Evolutionary conservation across 768 basidiomycete genomes (phyloP), one percentile per base, ranked within the genome.

Genomic region (Rhodotorula babjevae): DNA sequence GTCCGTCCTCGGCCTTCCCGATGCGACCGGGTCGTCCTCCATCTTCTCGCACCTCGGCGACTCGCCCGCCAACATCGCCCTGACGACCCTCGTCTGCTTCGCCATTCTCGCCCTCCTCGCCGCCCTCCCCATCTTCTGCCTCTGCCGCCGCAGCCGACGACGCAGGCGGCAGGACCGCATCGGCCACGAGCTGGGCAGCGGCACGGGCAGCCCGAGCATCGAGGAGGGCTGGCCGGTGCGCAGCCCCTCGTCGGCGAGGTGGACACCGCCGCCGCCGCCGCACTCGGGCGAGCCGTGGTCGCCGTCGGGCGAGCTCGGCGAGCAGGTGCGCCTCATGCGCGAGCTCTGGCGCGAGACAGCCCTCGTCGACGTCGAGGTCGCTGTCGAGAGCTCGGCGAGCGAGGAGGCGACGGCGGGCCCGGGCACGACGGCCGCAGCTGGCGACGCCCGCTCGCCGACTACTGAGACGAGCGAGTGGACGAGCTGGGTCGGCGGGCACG

Each of bases 11-110:
- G 15, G 36, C 52, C 12, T 36, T 36, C 53, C n/a, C n/a, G n/a
- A 55, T 0, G n/a, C 53, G 27, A 29, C 53, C 27, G 10, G 19
- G n/a, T 36, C 27, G 21, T 56, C 85, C 0, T 84, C 80, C 4
- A 84, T 84, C 33, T 82, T 84, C 52, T 81, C 81, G 59, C 92
- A 83, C 27, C 82, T 82, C 44, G 93, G 84, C 63, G 90, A 84
- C 36, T 82, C 80, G 33, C 87, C 85, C 80, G 94, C 93, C 60
- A 81, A 82, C 71, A 83, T 84, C 4, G 90, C 93, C 52, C 64
- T 73, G n/a, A 65, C 67, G 14, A 40, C 59, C 36, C 25, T 73
- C 52, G 63, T 73, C 50, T 56, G 61, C 40, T 33, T 53, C 58
- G 67, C 40, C 19, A 68, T 73, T 36, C 47, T 68, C 59, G 72